Base-by-base conservation (phyloP, 2,329 filamentous ascomycete genomes). In the Aspergillus chevalieri region DNA sequence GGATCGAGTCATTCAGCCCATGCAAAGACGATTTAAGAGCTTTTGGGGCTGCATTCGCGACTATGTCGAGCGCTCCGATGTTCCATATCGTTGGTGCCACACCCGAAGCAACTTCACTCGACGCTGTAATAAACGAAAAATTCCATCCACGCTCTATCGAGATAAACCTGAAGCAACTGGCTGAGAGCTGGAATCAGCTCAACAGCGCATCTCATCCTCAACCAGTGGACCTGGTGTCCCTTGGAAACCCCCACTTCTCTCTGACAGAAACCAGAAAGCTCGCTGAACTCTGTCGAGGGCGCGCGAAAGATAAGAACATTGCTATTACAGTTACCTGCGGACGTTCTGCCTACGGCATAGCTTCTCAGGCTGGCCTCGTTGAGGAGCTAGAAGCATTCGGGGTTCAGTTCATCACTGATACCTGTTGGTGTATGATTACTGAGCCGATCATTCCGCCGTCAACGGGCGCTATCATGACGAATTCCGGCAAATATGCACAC, bases 401-500 rank as follows among this genome's bases (percentile, higher is more conserved):
- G 0, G 70, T 60, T 1, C 57, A 62, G 19, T 46, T 75, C 4
- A 58, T 76, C 10, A 75, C 68, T 0, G 73, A 77, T 51, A 75
- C 72, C 0, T 77, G 74, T 47, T 77, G 74, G 74, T 77, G 74
- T 52, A 73, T 77, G 69, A 66, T 76, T 14, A 48, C 50, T 1
- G 70, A 75, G 42, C 71, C 73, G 0, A 56, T 71, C 0, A 68
- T 76, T 7, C 63, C 61, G 3, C 33, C 6, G 0, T 8, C 45
- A 2, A 52, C 58, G 0, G 55, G 57, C 2, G 63, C 56, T 1
- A 68, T 77, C 48, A 68, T 73, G 72, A 75, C 68, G 0, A 76
- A 76, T 46, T 77, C 74, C 1, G 71, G 60, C 0, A 76, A 76
- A 53, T 75, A 76, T 54, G 73, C 73, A 0, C 72, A 76, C 57